phyloP scores from a whole-genome alignment of 306 rosid species.

The Cucurbita moschata region DNA sequence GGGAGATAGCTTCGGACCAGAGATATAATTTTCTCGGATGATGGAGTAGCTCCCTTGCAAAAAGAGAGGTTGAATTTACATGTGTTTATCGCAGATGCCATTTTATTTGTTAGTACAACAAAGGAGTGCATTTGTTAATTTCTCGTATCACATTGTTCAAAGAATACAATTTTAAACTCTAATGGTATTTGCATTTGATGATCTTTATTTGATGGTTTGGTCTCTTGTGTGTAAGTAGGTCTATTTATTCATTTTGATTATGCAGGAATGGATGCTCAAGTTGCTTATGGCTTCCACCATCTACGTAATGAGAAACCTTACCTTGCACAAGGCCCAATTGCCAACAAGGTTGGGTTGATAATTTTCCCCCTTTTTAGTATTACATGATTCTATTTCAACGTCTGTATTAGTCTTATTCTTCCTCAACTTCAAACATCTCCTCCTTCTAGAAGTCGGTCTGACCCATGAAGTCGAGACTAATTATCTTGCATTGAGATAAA shows the following conservation, averaged over 20 bases:
- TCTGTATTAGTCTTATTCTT: not conserved
- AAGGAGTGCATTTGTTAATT: not conserved
- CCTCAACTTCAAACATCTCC: not conserved
- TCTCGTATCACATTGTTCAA: not conserved
- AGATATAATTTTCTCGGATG: not conserved
- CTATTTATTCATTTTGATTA: slow-evolving; percentile 7
- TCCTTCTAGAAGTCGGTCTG: too few relatives aligned
- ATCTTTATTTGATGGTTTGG: not conserved
- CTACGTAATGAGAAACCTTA: slow-evolving; percentile 80
- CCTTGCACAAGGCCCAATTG: slow-evolving; percentile 84
- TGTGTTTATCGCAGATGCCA: not conserved
- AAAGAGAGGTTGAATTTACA: not conserved
- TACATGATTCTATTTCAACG: not conserved
- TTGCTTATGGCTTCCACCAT: slow-evolving; percentile 94
- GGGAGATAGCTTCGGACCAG: too few relatives aligned
- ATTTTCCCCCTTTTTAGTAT: not conserved
- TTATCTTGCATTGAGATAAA: too few relatives aligned
- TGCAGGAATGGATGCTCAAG: slow-evolving; percentile 97
- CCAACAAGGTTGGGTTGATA: slow-evolving; percentile 60
- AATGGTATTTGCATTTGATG: not conserved
- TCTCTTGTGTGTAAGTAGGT: not conserved
- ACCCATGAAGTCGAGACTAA: too few relatives aligned
- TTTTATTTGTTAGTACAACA: not conserved
- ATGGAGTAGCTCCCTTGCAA: not conserved
- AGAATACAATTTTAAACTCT: not conserved